phyloP scores from a whole-genome alignment of 2,329 filamentous ascomycete genomes.

The Aschersonia sp. region DNA sequence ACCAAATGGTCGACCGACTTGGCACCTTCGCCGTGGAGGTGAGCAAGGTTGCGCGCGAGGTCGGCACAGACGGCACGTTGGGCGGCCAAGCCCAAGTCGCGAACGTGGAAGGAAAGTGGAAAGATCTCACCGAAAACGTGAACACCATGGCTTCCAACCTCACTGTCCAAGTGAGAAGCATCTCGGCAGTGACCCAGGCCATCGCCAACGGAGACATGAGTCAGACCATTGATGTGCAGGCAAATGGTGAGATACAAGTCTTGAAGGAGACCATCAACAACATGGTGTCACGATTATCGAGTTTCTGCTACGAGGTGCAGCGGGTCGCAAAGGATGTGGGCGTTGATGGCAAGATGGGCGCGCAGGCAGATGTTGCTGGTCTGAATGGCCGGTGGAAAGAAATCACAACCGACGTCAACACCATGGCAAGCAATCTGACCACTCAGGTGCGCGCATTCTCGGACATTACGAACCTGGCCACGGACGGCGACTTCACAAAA shows the following conservation, averaged over 20 bases:
- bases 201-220: conserved; percentile 94
- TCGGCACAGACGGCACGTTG: conserved; percentile 88
- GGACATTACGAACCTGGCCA: conserved; percentile 95
- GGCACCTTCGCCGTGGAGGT: conserved; percentile 95
- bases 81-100: conserved; percentile 89
- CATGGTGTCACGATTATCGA: conserved; percentile 91
- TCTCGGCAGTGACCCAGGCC: conserved; percentile 85
- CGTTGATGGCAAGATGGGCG: conserved; percentile 96
- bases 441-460: conserved; percentile 96
- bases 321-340: conserved; percentile 92
- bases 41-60: conserved; percentile 86
- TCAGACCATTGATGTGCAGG: conserved; percentile 88
- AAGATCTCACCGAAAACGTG: conserved; percentile 84
- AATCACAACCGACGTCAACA: conserved; percentile 93
- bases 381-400: conserved; percentile 95
- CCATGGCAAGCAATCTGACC: conserved; percentile 68
- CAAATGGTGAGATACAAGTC: conserved; percentile 85
- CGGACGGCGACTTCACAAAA: conserved; percentile 93
- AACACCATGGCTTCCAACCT: conserved; percentile 62
- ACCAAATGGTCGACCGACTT: conserved; percentile 95
- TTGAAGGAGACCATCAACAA: conserved; percentile 96
- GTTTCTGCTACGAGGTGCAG: conserved; percentile 93
- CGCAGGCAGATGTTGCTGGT: conserved; percentile 86
- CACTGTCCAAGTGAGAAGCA: conserved; percentile 69
- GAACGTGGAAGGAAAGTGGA: conserved; percentile 95